Evolutionary conservation across 2,329 filamentous ascomycete species (phyloP).

Genomic region (Colletotrichum graminicola): DNA sequence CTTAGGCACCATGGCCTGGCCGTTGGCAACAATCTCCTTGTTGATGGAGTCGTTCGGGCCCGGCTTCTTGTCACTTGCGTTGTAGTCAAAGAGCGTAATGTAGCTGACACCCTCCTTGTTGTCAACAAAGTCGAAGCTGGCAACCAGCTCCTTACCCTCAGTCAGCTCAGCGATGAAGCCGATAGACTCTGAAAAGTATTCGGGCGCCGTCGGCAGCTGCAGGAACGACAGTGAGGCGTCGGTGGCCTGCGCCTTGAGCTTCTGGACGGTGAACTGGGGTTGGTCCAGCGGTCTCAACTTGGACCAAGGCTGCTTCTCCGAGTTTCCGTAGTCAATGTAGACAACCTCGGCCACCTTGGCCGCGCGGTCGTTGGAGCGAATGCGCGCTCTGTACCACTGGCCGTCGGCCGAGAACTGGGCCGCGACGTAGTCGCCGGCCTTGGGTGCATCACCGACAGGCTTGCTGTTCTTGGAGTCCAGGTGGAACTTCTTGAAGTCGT

Average conservation of each 20-base stretch:
- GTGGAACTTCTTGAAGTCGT: conserved; percentile 91
- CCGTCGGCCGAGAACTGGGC: conserved; percentile 91
- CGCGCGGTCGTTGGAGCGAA: conserved; percentile 92
- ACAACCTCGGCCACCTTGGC: conserved; percentile 90
- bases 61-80: conserved; percentile 65
- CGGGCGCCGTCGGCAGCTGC: conserved; percentile 83
- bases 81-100: conserved; percentile 88
- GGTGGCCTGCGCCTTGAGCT: conserved; percentile 86
- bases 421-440: conserved; percentile 91
- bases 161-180: conserved; percentile 81
- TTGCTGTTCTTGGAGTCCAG: conserved; percentile 84
- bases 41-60: conserved; percentile 85
- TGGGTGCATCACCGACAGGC: conserved; percentile 80
- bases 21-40: conserved; percentile 84
- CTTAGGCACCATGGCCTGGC: conserved; percentile 89
- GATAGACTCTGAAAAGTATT: conserved; percentile 87
- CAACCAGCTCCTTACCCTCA: conserved; percentile 82
- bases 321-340: conserved; percentile 97
- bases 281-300: conserved; percentile 84
- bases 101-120: conserved; percentile 83
- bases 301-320: conserved; percentile 87
- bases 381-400: conserved; percentile 93
- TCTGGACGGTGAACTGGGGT: conserved; percentile 81
- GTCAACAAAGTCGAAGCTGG: conserved; percentile 88
- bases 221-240: conserved; percentile 91